Conservation (phyloP, 225 moss, liverwort and hornwort genomes). For the Asterella californica region DNA sequence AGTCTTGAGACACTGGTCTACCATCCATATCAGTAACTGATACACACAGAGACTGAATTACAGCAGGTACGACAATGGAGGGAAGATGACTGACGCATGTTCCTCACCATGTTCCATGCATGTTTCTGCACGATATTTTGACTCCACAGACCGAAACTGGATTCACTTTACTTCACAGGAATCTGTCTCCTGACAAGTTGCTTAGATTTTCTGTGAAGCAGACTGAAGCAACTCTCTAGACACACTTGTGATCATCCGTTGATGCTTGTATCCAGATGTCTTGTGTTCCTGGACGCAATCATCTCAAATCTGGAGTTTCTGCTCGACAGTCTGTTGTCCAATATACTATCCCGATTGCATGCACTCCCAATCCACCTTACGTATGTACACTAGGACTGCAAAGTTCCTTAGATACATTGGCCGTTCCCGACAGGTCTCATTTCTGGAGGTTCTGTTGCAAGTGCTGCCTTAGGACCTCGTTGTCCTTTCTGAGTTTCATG, state of each 20-base stretch:
- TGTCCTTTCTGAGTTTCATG: constrained; percentile 33
- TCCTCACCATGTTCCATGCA: too few species aligned
- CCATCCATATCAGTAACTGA: too few species aligned
- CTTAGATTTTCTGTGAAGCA: background rate
- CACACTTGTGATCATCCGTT: background rate
- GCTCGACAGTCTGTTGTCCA: background rate
- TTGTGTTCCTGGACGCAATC: background rate
- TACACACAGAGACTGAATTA: too few species aligned
- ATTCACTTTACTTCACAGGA: background rate
- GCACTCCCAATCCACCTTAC: background rate
- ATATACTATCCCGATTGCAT: background rate
- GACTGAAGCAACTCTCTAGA: background rate
- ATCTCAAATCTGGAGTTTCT: background rate
- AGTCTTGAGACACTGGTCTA: too few species aligned
- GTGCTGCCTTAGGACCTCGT: constrained; percentile 24
- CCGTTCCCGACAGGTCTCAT: background rate
- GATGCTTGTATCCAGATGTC: background rate
- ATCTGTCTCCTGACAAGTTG: background rate
- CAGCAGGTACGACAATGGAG: too few species aligned
- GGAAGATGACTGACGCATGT: too few species aligned
- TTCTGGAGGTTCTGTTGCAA: constrained; percentile 7
- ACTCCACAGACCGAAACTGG: too few species aligned
- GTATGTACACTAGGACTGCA: background rate
- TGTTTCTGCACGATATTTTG: too few species aligned
- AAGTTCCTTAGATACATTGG: too few species aligned